Evolutionary conservation across 345 rosid genomes (phyloP), one percentile per base, ranked within the genome.

Genomic region (Alliaria petiolata): DNA sequence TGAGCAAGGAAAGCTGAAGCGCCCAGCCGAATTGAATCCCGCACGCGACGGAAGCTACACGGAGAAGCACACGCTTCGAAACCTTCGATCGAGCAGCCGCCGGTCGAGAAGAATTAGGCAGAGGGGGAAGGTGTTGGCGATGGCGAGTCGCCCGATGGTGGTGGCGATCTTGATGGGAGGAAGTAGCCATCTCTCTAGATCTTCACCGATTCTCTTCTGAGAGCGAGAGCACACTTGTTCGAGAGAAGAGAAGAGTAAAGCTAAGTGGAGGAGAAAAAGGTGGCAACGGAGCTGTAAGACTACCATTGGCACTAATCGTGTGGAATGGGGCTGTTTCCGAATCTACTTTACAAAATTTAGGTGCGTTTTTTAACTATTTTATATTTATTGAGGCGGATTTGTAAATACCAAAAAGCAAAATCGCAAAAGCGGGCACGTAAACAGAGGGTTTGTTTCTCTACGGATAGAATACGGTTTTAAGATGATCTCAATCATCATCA

Each of bases 21-120:
- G 99, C 98, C 99, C 98, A 95, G 0, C 99, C 97, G 87, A 95
- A 95, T 34, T 92, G 98, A 38, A 95, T 92, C 14, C 99, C 99
- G 31, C 97, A 85, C 0, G 98, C 93, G 15, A 95, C 89, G 40
- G 97, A 89, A 16, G 99, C 87, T 45, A 95, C 99, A 16, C 88
- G 86, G 68, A 95, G 85, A 8, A 92, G 88, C 71, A 80, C 84
- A 38, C 89, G 83, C 67, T 86, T 82, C 20, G 85, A 83, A 0
- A 86, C 85, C 47, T 85, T 84, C 6, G 83, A 8, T 65, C 65
- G 67, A 28, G 63, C 20, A 1, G 81, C 67, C 14, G 79, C 62
- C 6, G 80, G 64, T n/a, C 80, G 78, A 45, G 80, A 66, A n/a
- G 64, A n/a, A 42, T 2, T 40, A 31, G 61, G 39, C 0, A 56